Evolutionary conservation across 108 stramenopile genomes (phyloP), one percentile per base, ranked within the genome.

Genomic region (Chaetoceros tenuissimus): DNA sequence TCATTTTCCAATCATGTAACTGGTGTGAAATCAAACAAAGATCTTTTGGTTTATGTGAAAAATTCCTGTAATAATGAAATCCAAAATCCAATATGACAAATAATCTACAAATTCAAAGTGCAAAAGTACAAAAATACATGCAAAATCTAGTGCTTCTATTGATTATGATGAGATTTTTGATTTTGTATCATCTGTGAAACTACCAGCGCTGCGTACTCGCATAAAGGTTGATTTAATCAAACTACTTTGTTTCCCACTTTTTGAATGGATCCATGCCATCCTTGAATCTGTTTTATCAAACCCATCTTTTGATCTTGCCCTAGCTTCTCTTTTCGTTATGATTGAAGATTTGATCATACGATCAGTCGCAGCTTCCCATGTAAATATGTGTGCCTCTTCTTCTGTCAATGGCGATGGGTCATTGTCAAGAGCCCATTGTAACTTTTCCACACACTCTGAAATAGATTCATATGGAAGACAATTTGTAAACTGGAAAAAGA

Each of bases 331-430:
- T 20, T 70, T 57, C 24, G 83, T 74, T 31, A 90, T 69, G 10
- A 50, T 31, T 1, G 79, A 69, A 18, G 89, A 72, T 16, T 78
- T 62, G 45, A 77, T 78, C 22, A 96, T 62, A 0, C 96, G 85
- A 17, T 87, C 81, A n/a, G 87, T 96, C 1, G 96, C 96, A 48
- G 92, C 96, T 64, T 92, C 88, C 96, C 96, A 97, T 0, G 92
- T 84, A 29, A 97, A 69, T 24, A 64, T 63, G 24, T 67, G 53
- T 18, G 68, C 59, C 23, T 82, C 72, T 47, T 81, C 81, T 31
- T 67, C 68, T 10, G 87, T 77, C 47, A 97, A 57, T 23, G 89
- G 88, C n/a, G 68, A 28, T 17, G 96, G 96, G 22, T 78, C 69
- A 61, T 87, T 77, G 2, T 59, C 62, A 44, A 89, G 24, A 1